A percentile compares a stretch with the other conserved stretches of the same genome.
These are phyloP conservation scores for Ceriops zippeliana DNA, from an alignment of 345 rosid genomes.

Conservation along the genomic window DNA sequence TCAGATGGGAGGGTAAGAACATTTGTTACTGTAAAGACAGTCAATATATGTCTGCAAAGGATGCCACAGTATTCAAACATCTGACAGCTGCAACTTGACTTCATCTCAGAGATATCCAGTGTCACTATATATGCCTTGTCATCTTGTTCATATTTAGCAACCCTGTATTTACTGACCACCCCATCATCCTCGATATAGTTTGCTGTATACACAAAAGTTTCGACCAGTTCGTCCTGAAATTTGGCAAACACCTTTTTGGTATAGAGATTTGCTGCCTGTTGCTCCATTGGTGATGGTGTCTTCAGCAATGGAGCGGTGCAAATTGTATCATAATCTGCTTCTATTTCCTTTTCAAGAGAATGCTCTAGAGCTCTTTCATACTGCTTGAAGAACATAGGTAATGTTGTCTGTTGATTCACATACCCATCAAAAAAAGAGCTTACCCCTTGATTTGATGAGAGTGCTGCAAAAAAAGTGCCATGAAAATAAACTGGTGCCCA, in stretches of 20 bases:
- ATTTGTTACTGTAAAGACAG: slow-evolving; percentile 65
- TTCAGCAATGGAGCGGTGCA: slow-evolving; percentile 47
- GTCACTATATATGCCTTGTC: slow-evolving; percentile 51
- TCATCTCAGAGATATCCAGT: slow-evolving; percentile 42
- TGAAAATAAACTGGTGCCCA: slow-evolving; percentile 78
- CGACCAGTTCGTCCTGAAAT: slow-evolving; percentile 74
- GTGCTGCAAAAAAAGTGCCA: slow-evolving; percentile 55
- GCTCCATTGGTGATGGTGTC: slow-evolving; percentile 75
- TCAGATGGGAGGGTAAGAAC: slow-evolving; percentile 59
- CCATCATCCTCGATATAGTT: slow-evolving; percentile 56
- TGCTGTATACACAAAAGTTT: slow-evolving; percentile 62
- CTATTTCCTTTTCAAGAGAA: slow-evolving; percentile 57
- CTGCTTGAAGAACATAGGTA: slow-evolving; percentile 54
- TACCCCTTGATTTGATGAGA: slow-evolving; percentile 54
- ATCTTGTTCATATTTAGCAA: slow-evolving; percentile 58
- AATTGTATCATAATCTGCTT: slow-evolving; percentile 59
- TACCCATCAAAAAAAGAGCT: slow-evolving; percentile 58
- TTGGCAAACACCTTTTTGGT: slow-evolving; percentile 53
- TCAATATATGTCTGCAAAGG: slow-evolving; percentile 59
- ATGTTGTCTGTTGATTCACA: slow-evolving; percentile 57
- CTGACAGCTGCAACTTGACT: slow-evolving; percentile 60
- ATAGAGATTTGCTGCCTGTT: slow-evolving; percentile 61
- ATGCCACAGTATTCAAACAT: slow-evolving; percentile 68
- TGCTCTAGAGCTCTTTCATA: slow-evolving; percentile 58
- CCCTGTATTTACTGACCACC: slow-evolving; percentile 41